A percentile compares a stretch with the other conserved stretches of the same genome.
Conservation (phyloP, 2,329 filamentous ascomycete genomes). For the Clarireedia paspali region DNA sequence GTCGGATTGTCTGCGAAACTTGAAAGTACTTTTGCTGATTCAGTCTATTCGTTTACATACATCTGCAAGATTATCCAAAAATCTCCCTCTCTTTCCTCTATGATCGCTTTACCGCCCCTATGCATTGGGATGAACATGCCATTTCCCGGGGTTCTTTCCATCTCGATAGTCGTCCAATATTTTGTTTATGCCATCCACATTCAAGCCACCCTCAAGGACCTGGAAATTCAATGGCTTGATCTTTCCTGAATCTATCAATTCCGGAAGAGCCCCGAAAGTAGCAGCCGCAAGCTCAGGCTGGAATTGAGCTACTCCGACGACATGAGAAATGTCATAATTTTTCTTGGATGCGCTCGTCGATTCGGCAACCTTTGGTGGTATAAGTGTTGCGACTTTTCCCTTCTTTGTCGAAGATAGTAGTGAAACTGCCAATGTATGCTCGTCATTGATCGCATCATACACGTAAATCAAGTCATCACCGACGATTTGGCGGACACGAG, state of each 20-base stretch:
- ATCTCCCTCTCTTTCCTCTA: background rate
- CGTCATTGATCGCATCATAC: slow-evolving; percentile 5
- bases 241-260: background rate
- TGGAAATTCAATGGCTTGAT: slow-evolving; percentile 4
- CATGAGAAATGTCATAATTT: background rate
- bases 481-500: background rate
- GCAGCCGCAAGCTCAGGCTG: background rate
- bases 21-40: no score
- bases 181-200: slow-evolving; percentile 6
- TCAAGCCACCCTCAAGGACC: slow-evolving; percentile 2
- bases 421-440: slow-evolving; percentile 2
- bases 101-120: background rate
- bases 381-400: background rate
- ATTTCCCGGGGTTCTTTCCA: slow-evolving; percentile 8
- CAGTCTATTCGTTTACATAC: background rate
- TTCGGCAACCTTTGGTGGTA: background rate
- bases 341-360: background rate
- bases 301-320: background rate
- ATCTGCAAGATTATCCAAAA: background rate
- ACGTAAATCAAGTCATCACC: slow-evolving; percentile 4
- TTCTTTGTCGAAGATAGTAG: slow-evolving; percentile 7
- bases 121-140: slow-evolving; percentile 7
- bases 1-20: no score
- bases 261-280: background rate
- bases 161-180: slow-evolving; percentile 5